Base-by-base conservation (phyloP, 345 rosid species). In the Eucalyptus marginata region DNA sequence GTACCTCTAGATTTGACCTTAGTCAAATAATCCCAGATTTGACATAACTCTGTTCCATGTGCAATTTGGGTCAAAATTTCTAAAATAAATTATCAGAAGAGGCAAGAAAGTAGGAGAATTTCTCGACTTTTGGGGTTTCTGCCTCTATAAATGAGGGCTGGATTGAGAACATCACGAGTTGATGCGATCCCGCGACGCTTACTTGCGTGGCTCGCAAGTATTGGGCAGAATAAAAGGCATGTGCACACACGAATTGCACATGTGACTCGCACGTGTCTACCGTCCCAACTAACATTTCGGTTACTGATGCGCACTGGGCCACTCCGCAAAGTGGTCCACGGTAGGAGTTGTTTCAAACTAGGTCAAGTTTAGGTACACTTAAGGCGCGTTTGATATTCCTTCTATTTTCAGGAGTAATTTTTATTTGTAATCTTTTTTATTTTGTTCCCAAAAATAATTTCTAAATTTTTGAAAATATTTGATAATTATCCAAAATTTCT, bases 401-500 rank as follows among this genome's bases (percentile, higher is more conserved):
- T 51, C 3, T 51, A 51, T 52, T 52, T 8, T 52, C 8, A 18
- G 2, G 25, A 7, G 25, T 4, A 20, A 52, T 52, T 52, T 52
- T 52, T 20, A 20, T 52, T 8, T 10, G 3, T 18, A 7, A 2
- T 13, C 2, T 49, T 14, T 4, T 17, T 51, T 17, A 0, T 18
- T 52, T 52, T 51, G 8, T 50, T 51, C 54, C 10, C 8, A 4
- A 52, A 52, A 20, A 52, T 52, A 52, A 52, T 52, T 52, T 52
- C 58, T 52, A 52, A 52, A 4, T 52, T 52, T 52, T 52, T 52
- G 2, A 52, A 52, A 20, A 2, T 2, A 52, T 52, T 52, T 20
- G 10, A 4, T 52, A 52, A 52, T 18, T 52, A 18, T 8, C 24
- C 4, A 7, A 52, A 52, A 18, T 52, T 18, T 52, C 0, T 52